Evolutionary conservation across 1,284 basidiomycete species (phyloP), one percentile per base, ranked within the genome.

Genomic region (Peniophora sp.): DNA sequence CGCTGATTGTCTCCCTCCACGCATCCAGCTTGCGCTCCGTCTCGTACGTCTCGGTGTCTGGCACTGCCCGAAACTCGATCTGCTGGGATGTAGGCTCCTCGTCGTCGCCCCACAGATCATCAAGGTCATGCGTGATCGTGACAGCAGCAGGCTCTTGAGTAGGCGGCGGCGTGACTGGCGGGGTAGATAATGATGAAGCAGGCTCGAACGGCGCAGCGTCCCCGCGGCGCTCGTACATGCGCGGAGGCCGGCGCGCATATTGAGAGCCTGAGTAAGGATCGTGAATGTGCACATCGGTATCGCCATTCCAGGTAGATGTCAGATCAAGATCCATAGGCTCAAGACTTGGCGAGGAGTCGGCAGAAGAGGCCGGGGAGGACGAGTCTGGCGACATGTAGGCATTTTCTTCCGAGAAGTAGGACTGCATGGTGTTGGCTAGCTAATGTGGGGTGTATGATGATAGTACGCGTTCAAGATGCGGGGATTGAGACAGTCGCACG

Each of bases 1-100:
- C 56, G 2, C 66, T 62, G 44, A 72, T 63, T 1, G 65, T 70
- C 20, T 63, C 62, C 22, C 74, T 71, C 77, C 77, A 79, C 1
- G 70, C 55, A 1, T 48, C 53, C 3, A 61, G 58, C 55, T 75
- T 71, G 2, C 51, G 50, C 36, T 59, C 55, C 43, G 56, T 56
- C 35, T 52, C 56, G 32, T 24, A 49, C 17, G 50, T 51, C 36
- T 48, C 54, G 10, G 36, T 14, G 5, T 44, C 53, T 23, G 45
- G 27, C 12, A 12, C 27, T 12, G 27, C 12, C 27, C 12, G 27
- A 32, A 32, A 32, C 27, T 32, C 27, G 27, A 32, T 5, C 27
- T 5, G 27, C 12, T 5, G 27, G 6, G 6, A 24, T 6, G 48
- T 27, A 8, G 50, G 32, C 23, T 27, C 38, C 25, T 52, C 52